These are phyloP conservation scores for Colletotrichum liriopes DNA, from an alignment of 2,329 filamentous ascomycete genomes.

Conservation along the genomic window DNA sequence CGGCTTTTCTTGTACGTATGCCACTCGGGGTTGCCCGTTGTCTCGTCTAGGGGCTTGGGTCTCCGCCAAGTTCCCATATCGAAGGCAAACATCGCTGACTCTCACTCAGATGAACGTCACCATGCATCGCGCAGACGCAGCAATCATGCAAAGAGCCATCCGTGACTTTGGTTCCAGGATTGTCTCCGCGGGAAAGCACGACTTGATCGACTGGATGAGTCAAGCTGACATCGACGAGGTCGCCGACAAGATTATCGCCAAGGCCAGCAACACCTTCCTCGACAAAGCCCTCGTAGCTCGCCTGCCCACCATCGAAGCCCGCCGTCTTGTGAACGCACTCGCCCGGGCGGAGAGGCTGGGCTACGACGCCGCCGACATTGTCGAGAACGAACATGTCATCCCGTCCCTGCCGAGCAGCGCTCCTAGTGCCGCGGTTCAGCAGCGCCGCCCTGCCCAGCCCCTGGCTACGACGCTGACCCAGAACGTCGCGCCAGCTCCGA, in stretches of 20 bases:
- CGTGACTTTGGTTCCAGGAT: conserved; percentile 63
- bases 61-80: neutral
- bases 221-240: conserved; percentile 62
- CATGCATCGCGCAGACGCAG: conserved; percentile 60
- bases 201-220: conserved; percentile 60
- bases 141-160: conserved; percentile 57
- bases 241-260: conserved; percentile 58
- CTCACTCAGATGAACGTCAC: conserved; percentile 58
- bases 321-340: conserved; percentile 70
- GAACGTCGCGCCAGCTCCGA: neutral
- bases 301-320: conserved; percentile 68
- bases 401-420: conserved; percentile 43
- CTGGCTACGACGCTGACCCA: neutral
- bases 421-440: conserved; percentile 17
- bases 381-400: conserved; percentile 63
- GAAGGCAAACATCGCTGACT: conserved; percentile 46
- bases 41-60: neutral
- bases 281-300: conserved; percentile 68
- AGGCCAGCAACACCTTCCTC: conserved; percentile 65
- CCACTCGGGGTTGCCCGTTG: neutral
- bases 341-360: conserved; percentile 71
- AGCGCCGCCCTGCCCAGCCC: neutral
- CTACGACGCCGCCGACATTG: conserved; percentile 66
- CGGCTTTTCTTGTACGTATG: conserved; percentile 66
- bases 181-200: conserved; percentile 56